Percentiles rank a stretch among this genome's conserved stretches.
Evolutionary conservation across 2,329 filamentous ascomycete species (phyloP).

Genomic region (Penicillium sp.): DNA sequence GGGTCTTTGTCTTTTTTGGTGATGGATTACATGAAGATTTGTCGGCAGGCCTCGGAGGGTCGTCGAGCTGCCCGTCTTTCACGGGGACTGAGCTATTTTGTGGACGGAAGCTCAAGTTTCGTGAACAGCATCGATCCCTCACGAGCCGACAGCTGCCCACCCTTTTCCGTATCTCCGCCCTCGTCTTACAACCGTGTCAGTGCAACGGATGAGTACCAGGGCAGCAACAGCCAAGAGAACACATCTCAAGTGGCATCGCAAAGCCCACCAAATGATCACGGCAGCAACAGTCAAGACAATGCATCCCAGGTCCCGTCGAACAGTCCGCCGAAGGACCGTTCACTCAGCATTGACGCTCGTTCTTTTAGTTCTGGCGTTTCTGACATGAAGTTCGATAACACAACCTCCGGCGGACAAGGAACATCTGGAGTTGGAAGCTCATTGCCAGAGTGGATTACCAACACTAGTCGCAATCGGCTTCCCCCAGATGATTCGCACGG

Average conservation of each 20-base stretch:
- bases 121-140: constrained; percentile 29
- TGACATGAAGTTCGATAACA: constrained; percentile 28
- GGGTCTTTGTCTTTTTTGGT: constrained; percentile 56
- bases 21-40: constrained; percentile 60
- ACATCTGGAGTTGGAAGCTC: constrained; percentile 29
- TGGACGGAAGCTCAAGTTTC: constrained; percentile 51
- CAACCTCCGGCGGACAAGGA: constrained; percentile 26
- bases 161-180: constrained; percentile 20
- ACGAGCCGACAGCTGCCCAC: constrained; percentile 18
- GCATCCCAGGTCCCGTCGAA: constrained; percentile 16
- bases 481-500: constrained; percentile 36
- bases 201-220: background rate
- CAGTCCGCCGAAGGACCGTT: constrained; percentile 21
- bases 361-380: constrained; percentile 27
- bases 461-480: constrained; percentile 26
- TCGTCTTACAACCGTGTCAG: constrained; percentile 22
- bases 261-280: background rate
- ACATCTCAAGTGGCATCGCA: constrained; percentile 16
- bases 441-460: constrained; percentile 34
- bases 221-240: background rate
- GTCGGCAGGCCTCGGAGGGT: constrained; percentile 53
- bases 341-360: constrained; percentile 28
- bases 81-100: constrained; percentile 55
- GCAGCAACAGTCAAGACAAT: constrained; percentile 20
- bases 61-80: constrained; percentile 54